Evolutionary conservation across 305 asterid species (phyloP).

Genomic region (Rubia tinctorum): DNA sequence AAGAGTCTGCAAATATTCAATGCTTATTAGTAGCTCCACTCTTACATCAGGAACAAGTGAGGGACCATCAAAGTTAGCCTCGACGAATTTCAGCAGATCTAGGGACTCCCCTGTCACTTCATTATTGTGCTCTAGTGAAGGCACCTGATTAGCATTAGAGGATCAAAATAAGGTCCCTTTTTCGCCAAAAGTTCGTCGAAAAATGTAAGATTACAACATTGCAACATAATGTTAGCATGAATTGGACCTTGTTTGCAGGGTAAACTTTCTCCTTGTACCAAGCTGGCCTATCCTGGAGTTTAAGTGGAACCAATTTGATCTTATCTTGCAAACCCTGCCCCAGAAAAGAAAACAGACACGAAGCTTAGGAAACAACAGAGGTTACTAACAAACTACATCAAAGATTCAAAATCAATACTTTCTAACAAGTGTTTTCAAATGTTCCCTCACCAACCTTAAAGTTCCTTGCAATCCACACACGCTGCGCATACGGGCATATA

Average conservation of each 20-base stretch:
- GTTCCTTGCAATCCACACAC: constrained; percentile 82
- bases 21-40: not conserved
- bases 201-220: not conserved
- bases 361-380: constrained; percentile 2
- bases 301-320: constrained; percentile 65
- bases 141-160: constrained; percentile 41
- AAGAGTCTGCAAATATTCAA: not conserved
- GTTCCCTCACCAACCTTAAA: constrained; percentile 50
- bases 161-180: not conserved
- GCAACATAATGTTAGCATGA: not conserved
- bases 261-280: constrained; percentile 93
- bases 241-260: constrained; percentile 66
- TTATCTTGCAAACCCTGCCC: constrained; percentile 71
- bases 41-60: constrained; percentile 73
- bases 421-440: constrained; percentile 5
- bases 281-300: constrained; percentile 69
- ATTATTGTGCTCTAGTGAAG: constrained; percentile 67
- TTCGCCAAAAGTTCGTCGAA: not conserved
- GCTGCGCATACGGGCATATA: constrained; percentile 83
- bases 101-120: constrained; percentile 84
- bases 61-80: constrained; percentile 73
- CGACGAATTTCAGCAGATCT: constrained; percentile 63
- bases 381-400: not conserved
- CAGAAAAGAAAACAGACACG: constrained; percentile 11
- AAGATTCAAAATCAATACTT: not conserved